Conservation (phyloP, 2,329 filamentous ascomycete species). For the Scytalidium lignicola region DNA sequence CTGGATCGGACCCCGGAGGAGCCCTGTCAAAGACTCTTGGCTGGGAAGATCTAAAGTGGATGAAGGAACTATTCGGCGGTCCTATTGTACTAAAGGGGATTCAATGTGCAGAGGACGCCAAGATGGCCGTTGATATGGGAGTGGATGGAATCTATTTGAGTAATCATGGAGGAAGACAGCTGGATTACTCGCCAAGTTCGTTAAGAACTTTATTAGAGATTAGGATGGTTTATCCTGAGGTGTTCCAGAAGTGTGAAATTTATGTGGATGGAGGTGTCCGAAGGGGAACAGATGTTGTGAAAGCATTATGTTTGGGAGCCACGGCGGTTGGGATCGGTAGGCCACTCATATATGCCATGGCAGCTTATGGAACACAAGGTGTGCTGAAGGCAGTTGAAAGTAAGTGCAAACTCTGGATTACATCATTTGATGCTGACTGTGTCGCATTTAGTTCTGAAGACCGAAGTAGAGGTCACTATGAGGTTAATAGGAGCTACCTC, state of each 20-base stretch:
- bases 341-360: constrained; percentile 51
- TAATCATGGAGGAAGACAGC: constrained; percentile 54
- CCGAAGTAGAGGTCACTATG: too few species aligned
- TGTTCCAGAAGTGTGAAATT: constrained; percentile 54
- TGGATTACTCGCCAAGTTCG: constrained; percentile 9
- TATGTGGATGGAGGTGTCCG: constrained; percentile 58
- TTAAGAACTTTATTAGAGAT: constrained; percentile 43
- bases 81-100: constrained; percentile 54
- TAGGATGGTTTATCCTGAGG: constrained; percentile 49
- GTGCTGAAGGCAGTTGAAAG: constrained; percentile 43
- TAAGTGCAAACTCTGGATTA: constrained; percentile 28
- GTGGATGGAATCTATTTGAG: constrained; percentile 50
- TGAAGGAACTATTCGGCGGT: constrained; percentile 37
- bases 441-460: constrained; percentile 8
- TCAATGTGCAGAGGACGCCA: constrained; percentile 56
- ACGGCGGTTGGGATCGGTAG: constrained; percentile 56
- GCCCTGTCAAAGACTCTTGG: constrained; percentile 43
- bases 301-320: constrained; percentile 58
- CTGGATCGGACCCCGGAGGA: background rate
- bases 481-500: too few species aligned
- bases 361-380: constrained; percentile 49
- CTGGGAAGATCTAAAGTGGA: constrained; percentile 51
- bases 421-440: constrained; percentile 9
- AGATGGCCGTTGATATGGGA: constrained; percentile 41
- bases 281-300: constrained; percentile 59